Evolutionary conservation across 805 yeast genomes (phyloP), one percentile per base, ranked within the genome.

Genomic region (Saturnispora mendoncae): DNA sequence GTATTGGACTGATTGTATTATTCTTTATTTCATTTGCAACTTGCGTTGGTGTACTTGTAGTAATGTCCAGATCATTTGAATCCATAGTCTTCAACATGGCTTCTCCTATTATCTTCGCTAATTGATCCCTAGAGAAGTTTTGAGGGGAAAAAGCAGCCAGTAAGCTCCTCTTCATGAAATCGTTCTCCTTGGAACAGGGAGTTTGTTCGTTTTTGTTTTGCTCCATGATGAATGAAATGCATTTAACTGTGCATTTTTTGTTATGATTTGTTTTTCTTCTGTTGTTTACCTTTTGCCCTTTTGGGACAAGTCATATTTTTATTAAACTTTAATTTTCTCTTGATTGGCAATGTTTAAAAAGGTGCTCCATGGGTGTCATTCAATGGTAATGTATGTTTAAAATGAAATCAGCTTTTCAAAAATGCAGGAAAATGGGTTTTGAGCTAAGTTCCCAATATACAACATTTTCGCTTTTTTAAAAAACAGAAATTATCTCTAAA

Each of bases 211-310:
- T 9, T 7, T 23, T 15, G 20, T n/a, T 17, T 10, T 29, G 27
- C 35, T 27, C 21, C 10, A 18, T 23, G 30, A 18, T 17, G 12
- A 18, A 3, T 19, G 12, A 27, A 19, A 19, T 6, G 27, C n/a
- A n/a, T n/a, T n/a, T n/a, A n/a, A n/a, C n/a, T n/a, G n/a, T n/a
- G n/a, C n/a, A n/a, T n/a, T n/a, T n/a, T n/a, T n/a, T n/a, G n/a
- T n/a, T n/a, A n/a, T n/a, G n/a, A n/a, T 26, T 7, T 35, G 24
- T 35, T 35, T 35, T 35, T 35, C 23, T 39, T 33, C 18, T 28
- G 12, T 26, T 46, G 46, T 46, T 46, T 43, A 36, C 30, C 7
- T 37, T 37, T 43, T 46, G 30, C 49, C 46, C 33, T 33, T 46
- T 46, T 43, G 26, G 44, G 44, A 21, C 23, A 26, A 31, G 19